Evolutionary conservation across 1,284 basidiomycete species (phyloP).

Genomic region (Neonothopanus nambi): DNA sequence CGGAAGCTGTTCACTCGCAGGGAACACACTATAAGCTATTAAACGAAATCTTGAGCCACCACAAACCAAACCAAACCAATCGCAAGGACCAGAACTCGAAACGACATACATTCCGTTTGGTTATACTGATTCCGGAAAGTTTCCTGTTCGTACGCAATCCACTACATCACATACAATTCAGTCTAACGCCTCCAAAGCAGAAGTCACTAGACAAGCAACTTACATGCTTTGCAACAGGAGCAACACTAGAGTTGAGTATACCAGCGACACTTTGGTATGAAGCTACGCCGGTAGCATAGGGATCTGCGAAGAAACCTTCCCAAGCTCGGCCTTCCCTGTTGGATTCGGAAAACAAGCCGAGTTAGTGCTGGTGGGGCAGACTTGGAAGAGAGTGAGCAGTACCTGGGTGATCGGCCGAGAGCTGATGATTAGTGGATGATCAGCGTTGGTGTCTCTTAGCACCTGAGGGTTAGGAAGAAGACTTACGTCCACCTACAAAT

Average conservation of each 20-base stretch:
- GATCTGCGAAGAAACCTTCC: constrained; percentile 54
- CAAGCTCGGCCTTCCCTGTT: constrained; percentile 31
- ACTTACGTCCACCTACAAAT: too few species aligned
- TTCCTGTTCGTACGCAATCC: constrained; percentile 14
- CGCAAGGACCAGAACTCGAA: too few species aligned
- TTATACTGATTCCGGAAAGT: constrained; percentile 14
- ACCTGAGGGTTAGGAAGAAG: too few species aligned
- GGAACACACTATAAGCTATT: neutral
- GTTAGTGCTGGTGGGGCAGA: neutral
- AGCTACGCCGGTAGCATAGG: constrained; percentile 45
- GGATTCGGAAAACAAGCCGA: neutral
- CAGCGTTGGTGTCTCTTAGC: too few species aligned
- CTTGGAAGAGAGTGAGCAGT: neutral
- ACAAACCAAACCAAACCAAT: too few species aligned
- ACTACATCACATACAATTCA: neutral
- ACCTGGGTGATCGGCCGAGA: too few species aligned
- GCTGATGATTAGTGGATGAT: too few species aligned
- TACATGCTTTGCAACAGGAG: constrained; percentile 38
- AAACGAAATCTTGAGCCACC: too few species aligned
- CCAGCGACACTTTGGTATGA: constrained; percentile 45
- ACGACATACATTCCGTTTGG: neutral
- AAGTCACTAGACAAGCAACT: neutral
- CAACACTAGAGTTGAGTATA: constrained; percentile 47
- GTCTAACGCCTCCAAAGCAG: neutral
- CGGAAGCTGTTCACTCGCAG: constrained; percentile 11